These are phyloP conservation scores for Trypanosoma theileri DNA, from an alignment of 208 protist species.

Conservation along the genomic window DNA sequence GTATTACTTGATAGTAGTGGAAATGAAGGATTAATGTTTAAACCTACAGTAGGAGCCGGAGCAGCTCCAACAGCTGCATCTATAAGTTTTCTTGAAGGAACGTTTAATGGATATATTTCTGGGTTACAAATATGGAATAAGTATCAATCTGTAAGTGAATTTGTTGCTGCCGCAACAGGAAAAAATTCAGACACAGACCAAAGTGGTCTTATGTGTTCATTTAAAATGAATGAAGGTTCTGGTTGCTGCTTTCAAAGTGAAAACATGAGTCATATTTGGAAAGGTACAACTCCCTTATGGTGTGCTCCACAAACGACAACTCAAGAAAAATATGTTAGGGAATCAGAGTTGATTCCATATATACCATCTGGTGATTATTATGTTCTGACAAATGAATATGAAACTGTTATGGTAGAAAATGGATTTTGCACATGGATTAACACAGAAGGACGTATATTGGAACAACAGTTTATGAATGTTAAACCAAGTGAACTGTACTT, in stretches of 20 bases:
- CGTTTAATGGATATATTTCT: constrained; percentile 34
- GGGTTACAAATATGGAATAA: constrained; percentile 57
- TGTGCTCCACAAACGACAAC: constrained; percentile 35
- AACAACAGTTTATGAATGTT: constrained; percentile 59
- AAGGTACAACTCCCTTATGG: constrained; percentile 47
- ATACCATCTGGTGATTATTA: constrained; percentile 55
- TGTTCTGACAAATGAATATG: constrained; percentile 64
- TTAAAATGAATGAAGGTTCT: constrained; percentile 68
- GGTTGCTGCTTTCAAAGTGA: constrained; percentile 58
- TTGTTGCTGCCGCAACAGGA: constrained; percentile 42
- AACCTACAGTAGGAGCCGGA: constrained; percentile 8
- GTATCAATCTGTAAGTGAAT: constrained; percentile 44
- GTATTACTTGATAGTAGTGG: constrained; percentile 40
- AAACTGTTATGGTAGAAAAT: constrained; percentile 71
- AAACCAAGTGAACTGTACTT: constrained; percentile 41
- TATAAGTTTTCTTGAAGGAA: constrained; percentile 27
- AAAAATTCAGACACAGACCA: constrained; percentile 1
- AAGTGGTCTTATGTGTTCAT: constrained; percentile 47
- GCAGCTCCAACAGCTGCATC: constrained; percentile 18
- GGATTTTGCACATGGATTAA: constrained; percentile 79
- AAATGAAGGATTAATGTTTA: constrained; percentile 48
- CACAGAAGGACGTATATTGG: constrained; percentile 58
- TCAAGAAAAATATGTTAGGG: constrained; percentile 15
- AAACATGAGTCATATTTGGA: constrained; percentile 41
- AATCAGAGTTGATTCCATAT: constrained; percentile 26